Base-by-base conservation (phyloP, 805 yeast species). In the Brettanomyces bruxellensis region DNA sequence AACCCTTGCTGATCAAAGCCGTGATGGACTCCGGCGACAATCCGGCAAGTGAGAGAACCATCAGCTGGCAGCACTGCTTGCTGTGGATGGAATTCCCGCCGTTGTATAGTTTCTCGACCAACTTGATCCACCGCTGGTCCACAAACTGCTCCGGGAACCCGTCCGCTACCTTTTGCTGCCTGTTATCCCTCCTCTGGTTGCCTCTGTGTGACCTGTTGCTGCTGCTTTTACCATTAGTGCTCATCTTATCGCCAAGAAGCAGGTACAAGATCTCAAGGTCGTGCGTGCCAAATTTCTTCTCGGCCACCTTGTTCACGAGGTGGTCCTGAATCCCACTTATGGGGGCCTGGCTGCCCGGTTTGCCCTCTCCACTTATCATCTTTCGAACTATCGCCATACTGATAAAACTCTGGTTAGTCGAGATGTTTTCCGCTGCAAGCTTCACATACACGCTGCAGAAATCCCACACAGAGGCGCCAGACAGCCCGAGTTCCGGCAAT, bases 381-480 rank as follows among this genome's bases (percentile, higher is more conserved):
- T 71, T 66, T 43, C 85, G 67, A 0, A 83, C 79, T 1, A 64
- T 48, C 1, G 64, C 56, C 0, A 59, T 38, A 12, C 55, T 61
- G 32, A 66, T 56, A 32, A 64, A 46, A 2, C 65, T 58, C 41
- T 62, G 66, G 44, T 65, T 64, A 18, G 47, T 46, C 6, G 56
- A 42, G 5, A 44, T 34, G 41, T 63, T 64, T 45, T 58, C 59
- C 44, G 49, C 40, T 1, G 68, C 66, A 43, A 66, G 46, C 11
- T 64, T 63, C 2, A 72, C 71, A 57, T 81, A 85, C 1, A 81
- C 66, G 45, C 68, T 71, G 9, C 78, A 70, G 48, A 85, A 74
- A 51, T 82, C 68, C 95, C 95, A 85, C 0, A 79, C 58, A 2
- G 79, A 62, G 41, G 73, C 81, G 3, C 85, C 84, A 22, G 69